Evolutionary conservation across 306 rosid species (phyloP), one percentile per base, ranked within the genome.

Genomic region (Fragaria ananassa): DNA sequence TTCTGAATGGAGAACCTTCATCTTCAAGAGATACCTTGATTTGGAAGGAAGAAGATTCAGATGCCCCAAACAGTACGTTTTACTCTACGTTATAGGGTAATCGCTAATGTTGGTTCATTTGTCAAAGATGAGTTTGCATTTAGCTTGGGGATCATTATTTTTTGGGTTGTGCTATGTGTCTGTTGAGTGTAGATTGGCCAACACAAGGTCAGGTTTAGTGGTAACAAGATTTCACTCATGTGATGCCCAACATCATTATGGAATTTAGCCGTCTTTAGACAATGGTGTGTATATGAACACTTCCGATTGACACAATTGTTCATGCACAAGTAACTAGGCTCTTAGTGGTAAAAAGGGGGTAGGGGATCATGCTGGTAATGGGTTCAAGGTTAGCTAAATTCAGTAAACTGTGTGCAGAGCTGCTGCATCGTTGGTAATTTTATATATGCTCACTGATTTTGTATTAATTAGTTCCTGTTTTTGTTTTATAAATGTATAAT

Each of bases 11-110:
- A 37, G 81, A 76, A 66, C 72, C 84, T 66, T 82, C 84, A 44
- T 81, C 80, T 80, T 84, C 87, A 51, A 67, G 78, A 39, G 67
- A 46, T 68, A 44, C 88, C 53, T 88, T 66, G 75, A 81, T 68
- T 50, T 89, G 93, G 99, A 89, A 83, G 72, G 90, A 80, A 76
- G 96, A 92, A 82, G 77, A 87, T 72, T 65, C 60, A 75, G 96
- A 88, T 82, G 98, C 96, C 67, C 98, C 98, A 44, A 82, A 86
- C 75, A 69, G 99, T 95, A 89, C 81, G 97, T 90, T 83, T 42
- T 83, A 64, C 60, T 62, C 53, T 76, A 39, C n/a, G 54, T 4
- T 80, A 53, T 62, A 77, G 77, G 47, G 64, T 27, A 44, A 62
- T 68, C 49, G 66, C 41, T 41, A 42, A n/a, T 74, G 62, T 73